A percentile compares a stretch with the other conserved stretches of the same genome.
These are phyloP conservation scores for Microbotryomycetes sp. DNA, from an alignment of 1,284 basidiomycete genomes.

Conservation along the genomic window DNA sequence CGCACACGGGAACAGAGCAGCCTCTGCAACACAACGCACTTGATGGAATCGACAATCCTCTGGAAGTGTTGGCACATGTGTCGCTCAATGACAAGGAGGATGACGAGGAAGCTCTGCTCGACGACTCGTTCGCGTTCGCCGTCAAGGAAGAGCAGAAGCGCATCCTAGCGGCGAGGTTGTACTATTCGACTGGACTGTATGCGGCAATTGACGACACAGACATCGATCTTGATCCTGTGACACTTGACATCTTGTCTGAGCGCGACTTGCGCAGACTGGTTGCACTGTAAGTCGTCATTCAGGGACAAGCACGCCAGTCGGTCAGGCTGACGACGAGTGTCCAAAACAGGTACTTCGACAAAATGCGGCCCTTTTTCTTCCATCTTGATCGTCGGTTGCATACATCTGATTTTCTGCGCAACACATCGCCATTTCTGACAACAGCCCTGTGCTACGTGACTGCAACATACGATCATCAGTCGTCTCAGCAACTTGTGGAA, in stretches of 20 bases:
- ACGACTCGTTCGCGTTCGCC: neutral
- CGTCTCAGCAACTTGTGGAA: neutral
- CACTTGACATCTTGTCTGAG: neutral
- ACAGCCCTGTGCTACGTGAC: neutral
- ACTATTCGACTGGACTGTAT: neutral
- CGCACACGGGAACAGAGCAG: neutral
- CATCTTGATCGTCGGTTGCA: neutral
- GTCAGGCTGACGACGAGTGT: neutral
- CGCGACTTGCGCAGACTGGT: neutral
- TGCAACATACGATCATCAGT: neutral
- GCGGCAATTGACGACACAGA: neutral
- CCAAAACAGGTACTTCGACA: slow-evolving; percentile 19
- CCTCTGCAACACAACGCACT: neutral
- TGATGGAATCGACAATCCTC: neutral
- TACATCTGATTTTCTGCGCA: slow-evolving; percentile 1
- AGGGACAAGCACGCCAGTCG: too few species aligned
- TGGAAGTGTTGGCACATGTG: neutral
- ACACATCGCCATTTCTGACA: neutral
- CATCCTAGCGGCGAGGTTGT: neutral
- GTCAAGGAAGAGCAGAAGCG: neutral
- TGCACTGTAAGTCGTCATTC: neutral
- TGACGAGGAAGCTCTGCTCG: neutral
- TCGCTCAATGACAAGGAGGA: neutral
- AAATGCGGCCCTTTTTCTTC: slow-evolving; percentile 13
- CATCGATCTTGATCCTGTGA: neutral